Conservation (phyloP, 106 monocot species). For the Dioscorea zingiberensis region DNA sequence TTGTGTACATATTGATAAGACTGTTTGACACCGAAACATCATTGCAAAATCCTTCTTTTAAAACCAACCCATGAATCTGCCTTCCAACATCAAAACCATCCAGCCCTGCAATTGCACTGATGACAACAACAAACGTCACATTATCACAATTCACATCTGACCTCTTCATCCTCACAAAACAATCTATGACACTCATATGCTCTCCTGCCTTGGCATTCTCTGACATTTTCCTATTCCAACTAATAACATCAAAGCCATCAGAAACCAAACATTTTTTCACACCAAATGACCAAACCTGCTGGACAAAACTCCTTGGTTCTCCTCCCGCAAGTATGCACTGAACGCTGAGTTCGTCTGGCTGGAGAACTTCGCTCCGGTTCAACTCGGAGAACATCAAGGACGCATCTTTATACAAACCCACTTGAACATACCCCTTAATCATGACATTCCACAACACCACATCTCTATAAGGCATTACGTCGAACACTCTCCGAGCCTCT, state of each 20-base stretch:
- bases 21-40: conserved; percentile 47
- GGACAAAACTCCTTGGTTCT: conserved; percentile 1
- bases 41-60: conserved; percentile 34
- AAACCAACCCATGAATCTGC: conserved; percentile 39
- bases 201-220: conserved; percentile 27
- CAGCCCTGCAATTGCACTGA: conserved; percentile 19
- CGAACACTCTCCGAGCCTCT: conserved; percentile 40
- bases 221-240: conserved; percentile 47
- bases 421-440: conserved; percentile 56
- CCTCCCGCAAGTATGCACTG: conserved; percentile 15
- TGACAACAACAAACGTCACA: conserved; percentile 41
- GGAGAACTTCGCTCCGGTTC: conserved; percentile 19
- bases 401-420: conserved; percentile 31
- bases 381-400: conserved; percentile 42
- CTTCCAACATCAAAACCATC: conserved; percentile 27
- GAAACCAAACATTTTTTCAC: conserved; percentile 36
- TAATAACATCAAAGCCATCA: conserved; percentile 22
- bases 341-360: conserved; percentile 32
- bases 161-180: conserved; percentile 53
- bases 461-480: conserved; percentile 43
- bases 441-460: conserved; percentile 61
- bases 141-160: conserved; percentile 34
- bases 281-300: conserved; percentile 42
- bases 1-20: conserved; percentile 62
- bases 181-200: conserved; percentile 14